Evolutionary conservation across 805 yeast genomes (phyloP).

Genomic region (Phaffomyces antillensis): DNA sequence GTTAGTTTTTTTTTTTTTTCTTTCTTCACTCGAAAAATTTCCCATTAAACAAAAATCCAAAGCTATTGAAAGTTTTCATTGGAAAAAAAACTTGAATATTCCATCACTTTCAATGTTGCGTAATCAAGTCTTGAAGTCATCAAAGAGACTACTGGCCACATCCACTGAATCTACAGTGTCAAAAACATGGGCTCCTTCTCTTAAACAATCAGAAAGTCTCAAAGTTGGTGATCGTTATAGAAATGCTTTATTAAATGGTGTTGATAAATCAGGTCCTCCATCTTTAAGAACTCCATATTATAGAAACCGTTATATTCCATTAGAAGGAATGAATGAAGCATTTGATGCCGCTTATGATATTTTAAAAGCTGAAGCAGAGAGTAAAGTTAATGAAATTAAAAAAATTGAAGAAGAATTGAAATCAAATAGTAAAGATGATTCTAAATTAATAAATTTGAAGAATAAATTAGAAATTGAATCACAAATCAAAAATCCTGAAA

Average conservation of each 20-base stretch:
- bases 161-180: slow-evolving; percentile 2
- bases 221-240: slow-evolving; percentile 17
- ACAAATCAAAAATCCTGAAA: slow-evolving; percentile 80
- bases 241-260: slow-evolving; percentile 28
- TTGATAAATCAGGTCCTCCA: slow-evolving; percentile 40
- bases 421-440: slow-evolving; percentile 10
- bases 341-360: slow-evolving; percentile 62
- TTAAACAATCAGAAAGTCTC: slow-evolving; percentile 20
- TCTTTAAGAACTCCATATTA: slow-evolving; percentile 38
- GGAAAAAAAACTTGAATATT: neutral
- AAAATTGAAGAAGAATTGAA: slow-evolving; percentile 25
- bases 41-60: neutral
- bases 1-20: neutral
- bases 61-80: neutral
- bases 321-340: slow-evolving; percentile 62
- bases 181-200: slow-evolving; percentile 25
- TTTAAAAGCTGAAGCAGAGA: slow-evolving; percentile 43
- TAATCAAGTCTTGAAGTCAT: slow-evolving; percentile 6
- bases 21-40: neutral
- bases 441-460: slow-evolving; percentile 19
- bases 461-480: slow-evolving; percentile 44
- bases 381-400: slow-evolving; percentile 33
- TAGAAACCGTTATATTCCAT: slow-evolving; percentile 54
- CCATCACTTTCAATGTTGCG: slow-evolving; percentile 2
- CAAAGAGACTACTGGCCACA: slow-evolving; percentile 11